phyloP scores from a whole-genome alignment of 345 rosid genomes.

The Iberis pinnata region DNA sequence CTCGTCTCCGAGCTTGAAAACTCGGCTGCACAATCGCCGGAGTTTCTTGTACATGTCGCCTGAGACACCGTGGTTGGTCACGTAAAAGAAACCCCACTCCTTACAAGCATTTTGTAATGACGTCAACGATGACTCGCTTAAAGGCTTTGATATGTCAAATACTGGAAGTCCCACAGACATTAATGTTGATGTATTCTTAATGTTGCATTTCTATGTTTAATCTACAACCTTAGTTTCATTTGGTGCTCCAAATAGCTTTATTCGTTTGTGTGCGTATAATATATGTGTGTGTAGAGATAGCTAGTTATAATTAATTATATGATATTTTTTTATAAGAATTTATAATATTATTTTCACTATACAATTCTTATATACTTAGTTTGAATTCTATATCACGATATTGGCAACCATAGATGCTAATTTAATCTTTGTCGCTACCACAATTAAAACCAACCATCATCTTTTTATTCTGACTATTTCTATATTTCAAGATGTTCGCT shows the following conservation, averaged over 20 bases:
- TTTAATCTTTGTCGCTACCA: slow-evolving; percentile 28
- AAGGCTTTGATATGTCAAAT: slow-evolving; percentile 56
- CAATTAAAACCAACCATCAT: slow-evolving; percentile 21
- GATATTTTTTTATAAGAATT: neutral
- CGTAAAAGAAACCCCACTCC: slow-evolving; percentile 71
- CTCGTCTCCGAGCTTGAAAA: slow-evolving; percentile 41
- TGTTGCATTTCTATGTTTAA: slow-evolving; percentile 7
- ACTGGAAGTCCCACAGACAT: slow-evolving; percentile 45
- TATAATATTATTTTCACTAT: slow-evolving; percentile 12
- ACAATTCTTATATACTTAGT: slow-evolving; percentile 19
- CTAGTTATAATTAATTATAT: neutral
- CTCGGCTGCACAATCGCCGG: slow-evolving; percentile 33
- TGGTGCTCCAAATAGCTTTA: slow-evolving; percentile 10
- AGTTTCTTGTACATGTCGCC: slow-evolving; percentile 36
- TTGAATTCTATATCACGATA: slow-evolving; percentile 7
- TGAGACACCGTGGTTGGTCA: slow-evolving; percentile 63
- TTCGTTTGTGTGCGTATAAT: neutral
- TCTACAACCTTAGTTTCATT: slow-evolving; percentile 12
- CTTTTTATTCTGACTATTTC: slow-evolving; percentile 1
- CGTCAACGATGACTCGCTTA: slow-evolving; percentile 33
- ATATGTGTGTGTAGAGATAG: slow-evolving; percentile 5
- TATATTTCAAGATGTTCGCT: slow-evolving; percentile 17
- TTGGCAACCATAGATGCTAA: slow-evolving; percentile 13
- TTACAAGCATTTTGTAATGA: slow-evolving; percentile 62
- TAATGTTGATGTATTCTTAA: neutral